phyloP scores from a whole-genome alignment of 768 basidiomycete species.

The Russula sp. region DNA sequence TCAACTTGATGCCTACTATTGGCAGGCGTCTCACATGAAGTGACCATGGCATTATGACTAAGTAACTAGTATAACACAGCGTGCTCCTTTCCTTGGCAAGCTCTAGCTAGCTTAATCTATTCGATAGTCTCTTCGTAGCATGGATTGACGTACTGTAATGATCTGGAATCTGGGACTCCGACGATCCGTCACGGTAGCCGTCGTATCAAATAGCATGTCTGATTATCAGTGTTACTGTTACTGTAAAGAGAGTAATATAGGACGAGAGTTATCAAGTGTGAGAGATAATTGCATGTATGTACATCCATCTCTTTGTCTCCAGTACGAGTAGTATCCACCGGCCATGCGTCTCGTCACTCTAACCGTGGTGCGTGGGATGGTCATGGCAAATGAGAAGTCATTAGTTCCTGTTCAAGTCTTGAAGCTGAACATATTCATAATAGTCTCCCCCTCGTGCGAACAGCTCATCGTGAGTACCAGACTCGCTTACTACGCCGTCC shows the following conservation, averaged over 20 bases:
- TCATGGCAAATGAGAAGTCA: background rate
- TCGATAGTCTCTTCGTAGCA: too few relatives aligned
- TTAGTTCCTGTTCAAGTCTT: slow-evolving; percentile 18
- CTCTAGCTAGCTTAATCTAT: too few relatives aligned
- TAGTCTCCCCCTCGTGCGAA: slow-evolving; percentile 19
- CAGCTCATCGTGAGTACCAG: slow-evolving; percentile 24
- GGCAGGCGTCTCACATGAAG: too few relatives aligned
- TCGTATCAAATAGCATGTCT: too few relatives aligned
- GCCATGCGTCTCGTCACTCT: background rate
- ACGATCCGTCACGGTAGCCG: too few relatives aligned
- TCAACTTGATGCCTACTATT: too few relatives aligned
- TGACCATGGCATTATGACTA: too few relatives aligned
- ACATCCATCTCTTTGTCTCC: background rate
- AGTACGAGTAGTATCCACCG: background rate
- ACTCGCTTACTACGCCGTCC: slow-evolving; percentile 23
- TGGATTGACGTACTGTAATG: too few relatives aligned
- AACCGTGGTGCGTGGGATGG: background rate
- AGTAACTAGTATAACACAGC: too few relatives aligned
- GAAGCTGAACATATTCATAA: slow-evolving; percentile 25
- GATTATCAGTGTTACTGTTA: background rate
- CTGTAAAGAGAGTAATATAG: background rate
- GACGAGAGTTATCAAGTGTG: background rate
- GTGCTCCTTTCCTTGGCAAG: too few relatives aligned
- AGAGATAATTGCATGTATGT: background rate
- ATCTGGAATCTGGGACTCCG: too few relatives aligned